These are phyloP conservation scores for Biscogniauxia mediterranea DNA, from an alignment of 2,329 filamentous ascomycete genomes.

Conservation along the genomic window DNA sequence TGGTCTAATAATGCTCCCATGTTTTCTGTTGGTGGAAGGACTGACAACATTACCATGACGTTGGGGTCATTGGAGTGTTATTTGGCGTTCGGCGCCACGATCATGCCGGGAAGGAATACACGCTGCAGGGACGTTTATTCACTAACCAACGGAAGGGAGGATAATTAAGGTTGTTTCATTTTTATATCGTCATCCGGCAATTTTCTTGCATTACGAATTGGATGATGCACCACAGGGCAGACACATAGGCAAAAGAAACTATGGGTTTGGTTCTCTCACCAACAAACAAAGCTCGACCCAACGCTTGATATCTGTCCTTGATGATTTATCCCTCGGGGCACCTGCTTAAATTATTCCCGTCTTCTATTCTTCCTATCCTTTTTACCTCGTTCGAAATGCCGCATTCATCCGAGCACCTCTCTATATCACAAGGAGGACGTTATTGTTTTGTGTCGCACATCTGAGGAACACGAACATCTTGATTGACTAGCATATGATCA, in stretches of 20 bases:
- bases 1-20: slow-evolving; percentile 12
- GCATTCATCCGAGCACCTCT: neutral
- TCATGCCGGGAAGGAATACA: slow-evolving; percentile 3
- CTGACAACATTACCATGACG: neutral
- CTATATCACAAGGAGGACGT: neutral
- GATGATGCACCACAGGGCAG: slow-evolving; percentile 6
- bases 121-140: slow-evolving; percentile 1
- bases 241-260: slow-evolving; percentile 9
- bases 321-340: neutral
- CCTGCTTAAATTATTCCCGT: neutral
- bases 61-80: neutral
- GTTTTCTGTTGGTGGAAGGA: slow-evolving; percentile 10
- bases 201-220: slow-evolving; percentile 7
- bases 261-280: slow-evolving; percentile 5
- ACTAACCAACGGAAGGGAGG: slow-evolving; percentile 1
- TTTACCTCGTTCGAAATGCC: neutral
- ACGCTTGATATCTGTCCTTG: slow-evolving; percentile 1
- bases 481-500: neutral
- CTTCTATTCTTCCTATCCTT: slow-evolving; percentile 1
- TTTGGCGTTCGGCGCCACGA: slow-evolving; percentile 9
- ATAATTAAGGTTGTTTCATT: slow-evolving; percentile 1
- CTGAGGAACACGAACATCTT: neutral
- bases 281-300: neutral
- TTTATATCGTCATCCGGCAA: slow-evolving; percentile 3
- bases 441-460: neutral